phyloP scores from a whole-genome alignment of 2,329 filamentous ascomycete genomes.

The Pyrenochaeta sp. region DNA sequence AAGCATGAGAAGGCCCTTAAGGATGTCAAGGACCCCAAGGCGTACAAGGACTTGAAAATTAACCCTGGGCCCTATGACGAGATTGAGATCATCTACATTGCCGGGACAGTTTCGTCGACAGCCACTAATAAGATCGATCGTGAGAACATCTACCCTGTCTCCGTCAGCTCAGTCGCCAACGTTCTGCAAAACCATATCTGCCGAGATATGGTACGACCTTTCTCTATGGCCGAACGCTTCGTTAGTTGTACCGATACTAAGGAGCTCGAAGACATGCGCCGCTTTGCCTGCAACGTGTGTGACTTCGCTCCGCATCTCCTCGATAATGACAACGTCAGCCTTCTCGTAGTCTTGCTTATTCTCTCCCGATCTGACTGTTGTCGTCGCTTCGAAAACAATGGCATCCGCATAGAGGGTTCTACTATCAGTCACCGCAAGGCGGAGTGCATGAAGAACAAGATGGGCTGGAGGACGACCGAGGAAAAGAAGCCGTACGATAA shows the following conservation, averaged over 20 bases:
- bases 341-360: conserved; percentile 48
- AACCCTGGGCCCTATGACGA: conserved; percentile 46
- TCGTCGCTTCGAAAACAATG: conserved; percentile 46
- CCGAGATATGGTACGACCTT: conserved; percentile 46
- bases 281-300: conserved; percentile 46
- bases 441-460: conserved; percentile 50
- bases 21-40: conserved; percentile 22
- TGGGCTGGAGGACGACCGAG: conserved; percentile 45
- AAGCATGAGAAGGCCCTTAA: conserved; percentile 27
- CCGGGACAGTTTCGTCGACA: conserved; percentile 48
- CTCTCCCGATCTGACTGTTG: conserved; percentile 47
- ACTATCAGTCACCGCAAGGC: conserved; percentile 50
- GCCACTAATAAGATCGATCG: conserved; percentile 47
- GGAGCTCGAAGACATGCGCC: conserved; percentile 43
- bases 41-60: conserved; percentile 29
- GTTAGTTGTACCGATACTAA: conserved; percentile 42
- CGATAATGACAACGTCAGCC: conserved; percentile 49
- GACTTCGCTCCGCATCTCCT: conserved; percentile 50
- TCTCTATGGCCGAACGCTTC: conserved; percentile 45
- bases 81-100: conserved; percentile 50
- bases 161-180: conserved; percentile 44
- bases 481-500: conserved; percentile 48
- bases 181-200: conserved; percentile 46
- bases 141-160: conserved; percentile 45
- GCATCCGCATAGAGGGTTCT: conserved; percentile 50